Conservation (phyloP, 2,329 filamentous ascomycete species). For the Niveomyces coronatus region DNA sequence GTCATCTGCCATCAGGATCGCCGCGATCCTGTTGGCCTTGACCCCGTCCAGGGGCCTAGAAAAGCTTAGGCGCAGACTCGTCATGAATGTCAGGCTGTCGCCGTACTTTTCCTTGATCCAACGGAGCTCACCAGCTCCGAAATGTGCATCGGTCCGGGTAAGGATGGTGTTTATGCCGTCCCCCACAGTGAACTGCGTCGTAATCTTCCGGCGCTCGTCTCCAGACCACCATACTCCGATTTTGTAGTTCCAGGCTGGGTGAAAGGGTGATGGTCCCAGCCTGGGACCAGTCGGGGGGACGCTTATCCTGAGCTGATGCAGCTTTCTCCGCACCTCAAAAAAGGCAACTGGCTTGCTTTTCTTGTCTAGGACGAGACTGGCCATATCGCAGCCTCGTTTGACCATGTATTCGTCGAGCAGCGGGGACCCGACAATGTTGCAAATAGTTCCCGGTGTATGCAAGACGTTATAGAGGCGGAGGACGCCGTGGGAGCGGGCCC, state of each 20-base stretch:
- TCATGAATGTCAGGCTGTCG: constrained; percentile 2
- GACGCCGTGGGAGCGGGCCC: constrained; percentile 3
- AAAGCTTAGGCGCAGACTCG: background rate
- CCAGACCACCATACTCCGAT: background rate
- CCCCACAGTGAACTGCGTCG: background rate
- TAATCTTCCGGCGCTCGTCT: background rate
- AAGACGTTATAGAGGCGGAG: constrained; percentile 4
- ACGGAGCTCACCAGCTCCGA: background rate
- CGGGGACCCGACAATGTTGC: background rate
- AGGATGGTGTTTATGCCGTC: background rate
- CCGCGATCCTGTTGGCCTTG: constrained; percentile 3
- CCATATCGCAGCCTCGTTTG: background rate
- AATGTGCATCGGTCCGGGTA: background rate
- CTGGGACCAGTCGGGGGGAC: background rate
- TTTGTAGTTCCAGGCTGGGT: background rate
- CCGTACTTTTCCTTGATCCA: constrained; percentile 1
- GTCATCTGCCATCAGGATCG: background rate
- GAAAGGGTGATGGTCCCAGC: background rate
- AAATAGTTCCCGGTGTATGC: constrained; percentile 1
- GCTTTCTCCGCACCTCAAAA: background rate
- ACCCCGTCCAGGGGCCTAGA: background rate
- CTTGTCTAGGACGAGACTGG: background rate
- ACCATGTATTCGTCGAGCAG: background rate
- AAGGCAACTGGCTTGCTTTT: background rate
- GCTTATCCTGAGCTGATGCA: constrained; percentile 2